Evolutionary conservation across 371 early-diverging fungal species (phyloP).

Genomic region (Coemansia sp.): DNA sequence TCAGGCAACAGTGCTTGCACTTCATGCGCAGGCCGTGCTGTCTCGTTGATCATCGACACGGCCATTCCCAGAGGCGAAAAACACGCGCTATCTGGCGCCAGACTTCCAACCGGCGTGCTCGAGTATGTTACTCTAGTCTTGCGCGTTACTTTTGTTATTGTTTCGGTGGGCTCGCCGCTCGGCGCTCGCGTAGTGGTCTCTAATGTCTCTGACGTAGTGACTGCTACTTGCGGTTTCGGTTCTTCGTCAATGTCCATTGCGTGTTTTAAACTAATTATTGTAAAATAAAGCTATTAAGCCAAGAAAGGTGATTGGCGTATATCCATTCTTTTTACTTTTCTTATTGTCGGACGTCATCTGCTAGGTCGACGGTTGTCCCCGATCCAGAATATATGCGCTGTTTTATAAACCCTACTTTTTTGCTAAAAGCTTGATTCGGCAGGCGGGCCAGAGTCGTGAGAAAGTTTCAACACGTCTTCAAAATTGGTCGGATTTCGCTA

Average conservation of each 20-base stretch:
- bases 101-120: neutral
- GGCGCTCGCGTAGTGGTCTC: neutral
- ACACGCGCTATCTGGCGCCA: neutral
- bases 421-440: neutral
- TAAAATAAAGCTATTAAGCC: no score
- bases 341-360: no score
- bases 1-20: slow-evolving; percentile 33
- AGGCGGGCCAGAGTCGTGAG: neutral
- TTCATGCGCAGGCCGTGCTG: neutral
- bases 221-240: neutral
- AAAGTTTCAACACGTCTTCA: neutral
- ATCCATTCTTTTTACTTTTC: no score
- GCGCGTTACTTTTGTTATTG: slow-evolving; percentile 5
- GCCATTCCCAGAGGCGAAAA: slow-evolving; percentile 36
- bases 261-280: neutral
- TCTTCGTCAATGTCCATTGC: slow-evolving; percentile 5
- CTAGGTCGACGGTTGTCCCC: no score
- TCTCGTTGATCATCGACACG: neutral
- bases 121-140: slow-evolving; percentile 5
- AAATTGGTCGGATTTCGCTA: no score
- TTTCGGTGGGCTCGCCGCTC: slow-evolving; percentile 1
- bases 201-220: neutral
- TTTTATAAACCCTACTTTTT: neutral
- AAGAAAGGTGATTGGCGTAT: no score
- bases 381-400: no score